A percentile compares a stretch with the other conserved stretches of the same genome.
Evolutionary conservation across 768 basidiomycete genomes (phyloP).

Genomic region (Termitomyces sp.): DNA sequence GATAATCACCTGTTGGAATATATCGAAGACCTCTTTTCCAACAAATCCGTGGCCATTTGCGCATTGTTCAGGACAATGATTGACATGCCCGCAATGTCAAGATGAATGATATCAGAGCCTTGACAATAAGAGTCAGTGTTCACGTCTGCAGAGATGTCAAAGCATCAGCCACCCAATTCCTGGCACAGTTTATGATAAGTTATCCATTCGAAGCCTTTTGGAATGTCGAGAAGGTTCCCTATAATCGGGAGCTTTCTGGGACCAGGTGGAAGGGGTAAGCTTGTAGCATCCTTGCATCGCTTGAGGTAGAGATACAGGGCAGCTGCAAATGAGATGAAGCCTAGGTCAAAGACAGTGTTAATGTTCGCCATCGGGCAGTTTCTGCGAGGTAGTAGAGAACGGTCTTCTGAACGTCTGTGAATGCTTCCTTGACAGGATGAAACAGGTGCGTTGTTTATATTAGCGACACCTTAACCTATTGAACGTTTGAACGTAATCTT

Average conservation of each 20-base stretch:
- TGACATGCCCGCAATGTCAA: conserved; percentile 17
- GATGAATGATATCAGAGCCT: conserved; percentile 23
- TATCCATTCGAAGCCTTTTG: background rate
- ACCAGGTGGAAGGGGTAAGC: background rate
- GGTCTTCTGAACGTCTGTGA: background rate
- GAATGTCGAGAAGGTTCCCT: background rate
- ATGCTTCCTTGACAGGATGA: background rate
- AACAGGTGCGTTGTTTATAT: too few relatives aligned
- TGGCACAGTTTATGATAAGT: background rate
- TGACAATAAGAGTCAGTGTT: background rate
- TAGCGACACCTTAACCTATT: too few relatives aligned
- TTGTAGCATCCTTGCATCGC: background rate
- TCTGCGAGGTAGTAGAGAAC: background rate
- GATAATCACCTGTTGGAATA: conserved; percentile 12
- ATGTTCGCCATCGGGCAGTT: background rate
- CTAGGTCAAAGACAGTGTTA: background rate
- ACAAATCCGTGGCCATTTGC: conserved; percentile 19
- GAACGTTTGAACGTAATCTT: too few relatives aligned
- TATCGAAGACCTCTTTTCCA: conserved; percentile 21
- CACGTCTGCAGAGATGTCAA: background rate
- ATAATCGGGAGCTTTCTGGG: background rate
- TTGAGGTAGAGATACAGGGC: background rate
- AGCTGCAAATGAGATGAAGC: background rate
- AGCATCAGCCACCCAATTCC: background rate
- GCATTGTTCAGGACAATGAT: conserved; percentile 21